phyloP scores from a whole-genome alignment of 2,329 filamentous ascomycete genomes.

The Penicillium griseofulvum region DNA sequence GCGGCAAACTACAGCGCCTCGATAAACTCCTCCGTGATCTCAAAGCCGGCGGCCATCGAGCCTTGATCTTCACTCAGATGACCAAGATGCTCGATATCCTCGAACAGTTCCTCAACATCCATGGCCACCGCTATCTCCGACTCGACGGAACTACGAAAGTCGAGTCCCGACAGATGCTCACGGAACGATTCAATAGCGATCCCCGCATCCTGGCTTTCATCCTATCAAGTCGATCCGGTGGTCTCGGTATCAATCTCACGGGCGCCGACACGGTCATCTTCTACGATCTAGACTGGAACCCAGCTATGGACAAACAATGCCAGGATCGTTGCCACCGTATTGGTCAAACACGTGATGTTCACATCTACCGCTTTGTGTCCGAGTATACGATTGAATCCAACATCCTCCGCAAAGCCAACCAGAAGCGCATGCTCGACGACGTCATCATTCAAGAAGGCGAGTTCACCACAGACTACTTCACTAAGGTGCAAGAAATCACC shows the following conservation, averaged over 20 bases:
- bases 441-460: constrained; percentile 98
- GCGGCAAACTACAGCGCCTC: constrained; percentile 88
- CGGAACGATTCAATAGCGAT: constrained; percentile 95
- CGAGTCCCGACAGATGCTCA: constrained; percentile 90
- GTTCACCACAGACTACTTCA: constrained; percentile 96
- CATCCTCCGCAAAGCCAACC: constrained; percentile 91
- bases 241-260: constrained; percentile 92
- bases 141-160: constrained; percentile 96
- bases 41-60: constrained; percentile 86
- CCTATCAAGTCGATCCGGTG: constrained; percentile 87
- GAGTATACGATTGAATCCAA: constrained; percentile 97
- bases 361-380: constrained; percentile 92
- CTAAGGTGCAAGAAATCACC: constrained; percentile 70
- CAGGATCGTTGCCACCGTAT: constrained; percentile 97
- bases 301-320: constrained; percentile 99
- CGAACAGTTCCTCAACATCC: constrained; percentile 96
- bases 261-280: constrained; percentile 98
- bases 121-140: constrained; percentile 93
- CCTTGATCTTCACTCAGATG: constrained; percentile 99
- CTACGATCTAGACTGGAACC: constrained; percentile 99
- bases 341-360: constrained; percentile 93
- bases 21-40: constrained; percentile 82
- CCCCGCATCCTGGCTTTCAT: constrained; percentile 92
- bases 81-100: constrained; percentile 96
- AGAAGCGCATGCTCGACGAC: constrained; percentile 96